Evolutionary conservation across 176 grass and related monocot species (phyloP), one percentile per base, ranked within the genome.

Genomic region (Rhynchospora pubera): DNA sequence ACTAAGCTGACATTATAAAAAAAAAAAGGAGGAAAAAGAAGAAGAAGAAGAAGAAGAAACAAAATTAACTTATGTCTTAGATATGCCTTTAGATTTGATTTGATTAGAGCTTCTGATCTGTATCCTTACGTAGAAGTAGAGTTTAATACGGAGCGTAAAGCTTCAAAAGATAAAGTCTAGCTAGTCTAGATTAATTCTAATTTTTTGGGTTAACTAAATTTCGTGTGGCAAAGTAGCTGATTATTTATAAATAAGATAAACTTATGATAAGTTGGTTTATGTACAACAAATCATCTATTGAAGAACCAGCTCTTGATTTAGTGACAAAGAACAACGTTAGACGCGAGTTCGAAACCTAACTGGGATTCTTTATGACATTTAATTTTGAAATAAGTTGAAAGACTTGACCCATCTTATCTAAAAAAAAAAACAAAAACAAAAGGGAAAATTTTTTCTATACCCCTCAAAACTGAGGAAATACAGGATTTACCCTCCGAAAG

Each of bases 81-180:
- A 39, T 77, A 76, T 64, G 69, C 84, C 84, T 89, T 87, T 87
- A 14, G 12, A 53, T 53, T 75, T 53, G 71, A 75, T 52, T 51
- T 52, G 12, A 74, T 28, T 75, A 52, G 3, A 30, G 62, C 32
- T 12, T 73, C 0, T 53, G 4, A 52, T 4, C 4, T 75, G 70
- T 52, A 15, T 53, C 71, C 19, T 75, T 74, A 52, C 21, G 28
- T 53, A 75, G 47, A 75, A 75, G 47, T 53, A 55, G 47, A 75
- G 47, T 75, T 75, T 75, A 53, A 75, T 75, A 75, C 71, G 71
- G 71, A 75, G 47, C 46, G 10, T 52, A 53, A 75, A 47, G 21
- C 71, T 53, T n/a, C 47, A 52, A 10, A 75, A 75, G 71, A 75
- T 75, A 75, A 75, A 39, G 34, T 39, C 34, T 39, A n/a, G n/a